Evolutionary conservation across 257 asterid genomes (phyloP).

Genomic region (Nicotiana paniculata): DNA sequence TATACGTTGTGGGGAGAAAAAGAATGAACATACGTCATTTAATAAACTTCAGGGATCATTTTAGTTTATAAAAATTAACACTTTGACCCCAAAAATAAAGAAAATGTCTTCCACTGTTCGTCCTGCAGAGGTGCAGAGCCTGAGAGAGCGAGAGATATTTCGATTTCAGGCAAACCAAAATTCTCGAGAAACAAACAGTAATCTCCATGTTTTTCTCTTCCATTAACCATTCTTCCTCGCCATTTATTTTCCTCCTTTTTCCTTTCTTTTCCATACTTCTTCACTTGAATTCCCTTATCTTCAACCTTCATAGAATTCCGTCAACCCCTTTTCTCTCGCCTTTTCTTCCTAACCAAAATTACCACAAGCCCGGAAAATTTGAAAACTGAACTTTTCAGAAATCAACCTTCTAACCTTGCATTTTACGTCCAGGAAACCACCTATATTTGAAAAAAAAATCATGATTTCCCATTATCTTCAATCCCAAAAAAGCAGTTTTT

Average conservation of each 20-base stretch:
- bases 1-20: no score
- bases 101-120: background rate
- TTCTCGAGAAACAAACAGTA: background rate
- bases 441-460: background rate
- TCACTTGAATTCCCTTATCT: background rate
- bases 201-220: constrained; percentile 19
- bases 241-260: background rate
- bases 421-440: background rate
- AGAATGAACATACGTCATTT: background rate
- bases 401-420: background rate
- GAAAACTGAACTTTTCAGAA: background rate
- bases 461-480: background rate
- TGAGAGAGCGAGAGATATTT: background rate
- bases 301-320: background rate
- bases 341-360: background rate
- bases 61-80: background rate
- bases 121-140: background rate
- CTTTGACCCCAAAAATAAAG: background rate
- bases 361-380: background rate
- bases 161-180: constrained; percentile 3
- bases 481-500: background rate
- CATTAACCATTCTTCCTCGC: background rate
- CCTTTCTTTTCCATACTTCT: background rate
- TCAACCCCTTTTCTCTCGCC: constrained; percentile 23
- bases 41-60: background rate